phyloP scores from a whole-genome alignment of 2,329 filamentous ascomycete species.

The Aspergillus terreus region DNA sequence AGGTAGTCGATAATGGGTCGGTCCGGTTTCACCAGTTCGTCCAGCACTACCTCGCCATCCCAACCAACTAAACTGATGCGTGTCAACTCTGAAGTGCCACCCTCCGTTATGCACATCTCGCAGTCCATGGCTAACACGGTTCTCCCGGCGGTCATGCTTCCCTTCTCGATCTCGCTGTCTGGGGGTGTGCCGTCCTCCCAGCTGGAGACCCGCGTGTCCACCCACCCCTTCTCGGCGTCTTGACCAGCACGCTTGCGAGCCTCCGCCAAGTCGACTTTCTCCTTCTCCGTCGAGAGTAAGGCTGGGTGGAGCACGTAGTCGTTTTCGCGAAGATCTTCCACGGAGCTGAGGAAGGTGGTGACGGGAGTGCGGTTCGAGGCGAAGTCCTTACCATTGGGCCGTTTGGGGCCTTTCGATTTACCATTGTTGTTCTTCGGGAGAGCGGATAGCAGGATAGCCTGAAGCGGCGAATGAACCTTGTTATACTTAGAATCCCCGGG shows the following conservation, averaged over 20 bases:
- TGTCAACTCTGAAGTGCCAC: slow-evolving; percentile 76
- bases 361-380: slow-evolving; percentile 76
- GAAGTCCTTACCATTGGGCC: slow-evolving; percentile 62
- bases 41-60: slow-evolving; percentile 76
- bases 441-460: slow-evolving; percentile 75
- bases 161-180: slow-evolving; percentile 69
- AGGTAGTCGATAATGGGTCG: slow-evolving; percentile 90
- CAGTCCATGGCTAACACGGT: slow-evolving; percentile 82
- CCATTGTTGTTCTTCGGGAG: slow-evolving; percentile 63
- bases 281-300: slow-evolving; percentile 57
- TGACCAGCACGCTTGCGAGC: slow-evolving; percentile 51
- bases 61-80: slow-evolving; percentile 83
- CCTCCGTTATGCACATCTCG: slow-evolving; percentile 92
- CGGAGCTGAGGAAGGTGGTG: slow-evolving; percentile 69
- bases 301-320: slow-evolving; percentile 83
- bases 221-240: slow-evolving; percentile 66
- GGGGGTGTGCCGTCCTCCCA: slow-evolving; percentile 66
- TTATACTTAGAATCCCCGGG: slow-evolving; percentile 79
- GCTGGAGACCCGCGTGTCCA: slow-evolving; percentile 67
- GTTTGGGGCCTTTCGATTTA: slow-evolving; percentile 51
- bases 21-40: slow-evolving; percentile 87
- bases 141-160: slow-evolving; percentile 78
- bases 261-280: slow-evolving; percentile 52
- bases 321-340: slow-evolving; percentile 74
- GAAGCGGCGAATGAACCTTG: slow-evolving; percentile 81